phyloP scores from a whole-genome alignment of 495 filamentous ascomycete genomes.

The Hyaloscypha bicolor region DNA sequence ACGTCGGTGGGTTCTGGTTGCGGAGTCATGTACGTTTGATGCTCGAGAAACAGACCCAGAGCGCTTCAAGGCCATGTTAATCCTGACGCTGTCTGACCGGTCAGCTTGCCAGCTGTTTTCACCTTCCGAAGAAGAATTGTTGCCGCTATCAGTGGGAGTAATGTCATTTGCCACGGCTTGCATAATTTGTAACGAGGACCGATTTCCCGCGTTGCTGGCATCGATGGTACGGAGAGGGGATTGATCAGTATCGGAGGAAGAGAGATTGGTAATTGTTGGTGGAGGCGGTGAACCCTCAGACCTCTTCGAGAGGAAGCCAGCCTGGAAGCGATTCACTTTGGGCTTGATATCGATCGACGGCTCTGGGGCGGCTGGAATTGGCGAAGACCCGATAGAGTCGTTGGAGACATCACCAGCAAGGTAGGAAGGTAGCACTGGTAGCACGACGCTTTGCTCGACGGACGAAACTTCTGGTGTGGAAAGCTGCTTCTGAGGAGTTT shows the following conservation, averaged over 20 bases:
- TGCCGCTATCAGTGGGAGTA: constrained; percentile 52
- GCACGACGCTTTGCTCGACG: constrained; percentile 44
- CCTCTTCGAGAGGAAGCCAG: constrained; percentile 83
- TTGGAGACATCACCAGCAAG: constrained; percentile 40
- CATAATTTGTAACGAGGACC: constrained; percentile 50
- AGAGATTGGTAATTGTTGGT: constrained; percentile 60
- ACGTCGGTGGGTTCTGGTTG: constrained; percentile 54
- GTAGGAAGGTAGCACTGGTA: constrained; percentile 42
- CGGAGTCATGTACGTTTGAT: constrained; percentile 38
- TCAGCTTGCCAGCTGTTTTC: constrained; percentile 44
- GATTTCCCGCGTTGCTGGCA: constrained; percentile 59
- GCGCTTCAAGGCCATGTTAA: constrained; percentile 66
- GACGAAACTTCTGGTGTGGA: constrained; percentile 54
- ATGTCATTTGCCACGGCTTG: constrained; percentile 48
- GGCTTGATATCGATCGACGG: constrained; percentile 51
- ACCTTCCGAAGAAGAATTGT: constrained; percentile 44
- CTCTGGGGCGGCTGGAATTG: constrained; percentile 50
- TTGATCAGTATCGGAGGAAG: constrained; percentile 62
- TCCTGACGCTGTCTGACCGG: constrained; percentile 56
- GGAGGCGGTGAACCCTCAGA: constrained; percentile 64
- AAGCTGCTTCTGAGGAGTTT: constrained; percentile 72
- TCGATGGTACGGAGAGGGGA: constrained; percentile 70
- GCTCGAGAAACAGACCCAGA: constrained; percentile 40
- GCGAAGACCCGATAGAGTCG: constrained; percentile 57
- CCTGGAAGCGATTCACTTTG: constrained; percentile 83